Evolutionary conservation across 108 stramenopile species (phyloP).

Genomic region (Craspedostauros australis): DNA sequence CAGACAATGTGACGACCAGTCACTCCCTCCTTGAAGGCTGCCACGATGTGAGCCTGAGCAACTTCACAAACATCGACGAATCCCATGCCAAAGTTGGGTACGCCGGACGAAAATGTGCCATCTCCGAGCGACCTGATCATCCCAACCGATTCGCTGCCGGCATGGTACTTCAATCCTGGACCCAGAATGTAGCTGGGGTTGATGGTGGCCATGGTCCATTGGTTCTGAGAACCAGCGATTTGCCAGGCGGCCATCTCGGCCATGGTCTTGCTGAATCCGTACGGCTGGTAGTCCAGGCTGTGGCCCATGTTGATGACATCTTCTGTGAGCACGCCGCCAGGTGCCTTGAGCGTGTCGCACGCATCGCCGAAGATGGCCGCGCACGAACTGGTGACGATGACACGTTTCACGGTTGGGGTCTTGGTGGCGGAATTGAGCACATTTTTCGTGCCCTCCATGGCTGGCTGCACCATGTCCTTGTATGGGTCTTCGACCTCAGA

Average conservation of each 20-base stretch:
- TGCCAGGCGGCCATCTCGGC: slow-evolving; percentile 23
- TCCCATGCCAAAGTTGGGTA: slow-evolving; percentile 6
- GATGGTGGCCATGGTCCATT: slow-evolving; percentile 11
- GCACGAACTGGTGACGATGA: slow-evolving; percentile 10
- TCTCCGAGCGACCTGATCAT: slow-evolving; percentile 4
- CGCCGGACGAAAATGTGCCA: background rate
- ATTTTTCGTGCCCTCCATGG: slow-evolving; percentile 7
- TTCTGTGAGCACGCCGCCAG: background rate
- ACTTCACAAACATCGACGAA: slow-evolving; percentile 26
- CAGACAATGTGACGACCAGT: slow-evolving; percentile 11
- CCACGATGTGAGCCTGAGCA: slow-evolving; percentile 12
- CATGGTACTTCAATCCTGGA: too few relatives aligned
- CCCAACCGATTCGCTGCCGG: background rate
- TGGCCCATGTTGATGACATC: slow-evolving; percentile 8
- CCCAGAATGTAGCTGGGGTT: slow-evolving; percentile 14
- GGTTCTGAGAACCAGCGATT: slow-evolving; percentile 6
- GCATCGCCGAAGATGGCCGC: slow-evolving; percentile 9
- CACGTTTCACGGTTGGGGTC: slow-evolving; percentile 19
- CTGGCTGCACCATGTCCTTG: slow-evolving; percentile 14
- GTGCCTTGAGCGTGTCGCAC: background rate
- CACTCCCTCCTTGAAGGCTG: slow-evolving; percentile 8
- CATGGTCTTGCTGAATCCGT: slow-evolving; percentile 13
- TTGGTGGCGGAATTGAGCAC: slow-evolving; percentile 7
- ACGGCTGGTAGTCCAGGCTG: slow-evolving; percentile 3
- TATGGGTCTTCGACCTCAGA: slow-evolving; percentile 1